Base-by-base conservation (phyloP, 768 basidiomycete genomes). In the Boletus patriciae region DNA sequence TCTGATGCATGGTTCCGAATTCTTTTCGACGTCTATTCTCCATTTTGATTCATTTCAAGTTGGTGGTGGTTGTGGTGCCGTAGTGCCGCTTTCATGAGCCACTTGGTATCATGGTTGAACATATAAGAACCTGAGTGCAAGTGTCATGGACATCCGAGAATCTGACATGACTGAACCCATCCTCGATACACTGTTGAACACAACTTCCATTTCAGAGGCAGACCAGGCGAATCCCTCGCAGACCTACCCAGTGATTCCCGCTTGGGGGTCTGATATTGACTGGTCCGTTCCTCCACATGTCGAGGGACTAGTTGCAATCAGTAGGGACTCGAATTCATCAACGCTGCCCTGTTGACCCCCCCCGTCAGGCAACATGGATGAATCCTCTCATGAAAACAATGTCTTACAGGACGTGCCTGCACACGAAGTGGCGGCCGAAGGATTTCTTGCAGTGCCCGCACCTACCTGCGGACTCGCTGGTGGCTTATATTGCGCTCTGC, bases 391-490 rank as follows among this genome's bases (percentile, higher is more conserved):
- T 31, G 40, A 6, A 16, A 13, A 5, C 42, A n/a, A 18, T 8
- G 7, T 6, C 13, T 12, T n/a, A 21, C 44, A 46, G 4, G 41
- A 38, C 2, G 2, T 19, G 8, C 21, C 25, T 23, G 16, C 40
- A 13, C 18, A 3, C 3, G 36, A 41, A 19, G 23, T 8, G 31
- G 23, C 15, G n/a, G 43, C 21, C 12, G 3, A n/a, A 34, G 29
- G 10, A 27, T 25, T 36, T 33, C 19, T 6, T 34, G 6, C 33
- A n/a, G 16, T 29, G 23, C n/a, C 38, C n/a, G 6, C 7, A 13
- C 46, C 44, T 8, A 45, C 51, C 15, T 66, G 64, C 19, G 46
- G 41, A 12, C 45, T 66, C 6, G 19, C 46, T 16, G 42, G 58
- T n/a, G 53, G 56, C 9, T 29, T 29, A 23, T 13, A 19, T 16